Evolutionary conservation across 805 yeast species (phyloP).

Genomic region (Sugiyamaella boreocaroliniensis): DNA sequence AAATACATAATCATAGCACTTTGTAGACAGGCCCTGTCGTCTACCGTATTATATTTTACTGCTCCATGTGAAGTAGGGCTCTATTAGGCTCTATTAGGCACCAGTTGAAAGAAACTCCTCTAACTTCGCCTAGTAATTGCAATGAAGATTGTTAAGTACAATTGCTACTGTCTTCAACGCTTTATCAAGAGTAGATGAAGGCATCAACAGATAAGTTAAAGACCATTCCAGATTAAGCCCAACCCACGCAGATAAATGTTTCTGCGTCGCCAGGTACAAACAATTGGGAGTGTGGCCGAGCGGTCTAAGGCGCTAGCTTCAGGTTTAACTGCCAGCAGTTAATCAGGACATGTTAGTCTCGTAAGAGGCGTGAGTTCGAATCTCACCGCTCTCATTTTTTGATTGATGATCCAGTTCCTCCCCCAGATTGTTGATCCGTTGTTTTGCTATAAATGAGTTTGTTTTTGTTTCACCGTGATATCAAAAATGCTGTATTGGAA

Average conservation of each 20-base stretch:
- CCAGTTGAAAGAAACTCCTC: background rate
- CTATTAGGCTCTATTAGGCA: background rate
- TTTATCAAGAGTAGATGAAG: no score
- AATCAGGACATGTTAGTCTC: constrained; percentile 10
- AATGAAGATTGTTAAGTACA: no score
- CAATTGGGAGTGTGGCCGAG: constrained; percentile 17
- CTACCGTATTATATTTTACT: background rate
- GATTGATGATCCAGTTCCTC: background rate
- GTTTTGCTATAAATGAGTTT: no score
- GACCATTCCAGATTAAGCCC: background rate
- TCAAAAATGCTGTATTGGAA: no score
- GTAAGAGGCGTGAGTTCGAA: constrained; percentile 19
- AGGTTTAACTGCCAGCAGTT: constrained; percentile 14
- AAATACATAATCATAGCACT: background rate
- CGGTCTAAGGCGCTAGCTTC: constrained; percentile 7
- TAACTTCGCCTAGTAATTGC: no score
- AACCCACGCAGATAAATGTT: background rate
- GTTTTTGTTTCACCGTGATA: no score
- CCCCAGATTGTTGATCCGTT: no score
- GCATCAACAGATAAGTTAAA: no score
- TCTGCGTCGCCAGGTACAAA: background rate
- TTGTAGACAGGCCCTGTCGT: background rate
- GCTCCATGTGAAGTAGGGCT: no score
- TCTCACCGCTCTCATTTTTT: constrained; percentile 18
- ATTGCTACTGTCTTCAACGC: no score